A percentile compares a stretch with the other conserved stretches of the same genome.
These are phyloP conservation scores for Paecilomyces sp. DNA, from an alignment of 2,329 filamentous ascomycete genomes.

Conservation along the genomic window DNA sequence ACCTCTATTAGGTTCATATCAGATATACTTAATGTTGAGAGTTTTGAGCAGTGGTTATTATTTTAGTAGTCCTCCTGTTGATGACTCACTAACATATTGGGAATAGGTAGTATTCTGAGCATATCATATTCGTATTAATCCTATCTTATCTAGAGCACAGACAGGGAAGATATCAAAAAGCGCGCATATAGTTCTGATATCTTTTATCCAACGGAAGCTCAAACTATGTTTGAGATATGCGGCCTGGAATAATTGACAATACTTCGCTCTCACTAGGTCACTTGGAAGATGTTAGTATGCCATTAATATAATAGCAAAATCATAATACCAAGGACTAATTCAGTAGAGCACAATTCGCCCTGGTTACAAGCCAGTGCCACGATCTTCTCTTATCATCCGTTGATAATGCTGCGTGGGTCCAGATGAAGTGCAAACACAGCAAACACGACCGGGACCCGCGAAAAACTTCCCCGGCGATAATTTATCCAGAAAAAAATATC, in stretches of 20 bases:
- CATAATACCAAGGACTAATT: not conserved
- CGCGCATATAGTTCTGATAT: not conserved
- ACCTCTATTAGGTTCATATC: not conserved
- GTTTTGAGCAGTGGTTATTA: not conserved
- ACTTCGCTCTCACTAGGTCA: too few relatives aligned
- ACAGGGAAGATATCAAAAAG: too few relatives aligned
- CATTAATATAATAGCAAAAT: not conserved
- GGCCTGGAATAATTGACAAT: not conserved
- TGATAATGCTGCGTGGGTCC: slow-evolving; percentile 16
- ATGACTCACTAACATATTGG: not conserved
- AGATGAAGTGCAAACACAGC: slow-evolving; percentile 21
- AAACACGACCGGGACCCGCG: slow-evolving; percentile 12
- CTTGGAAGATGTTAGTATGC: not conserved
- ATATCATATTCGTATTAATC: not conserved
- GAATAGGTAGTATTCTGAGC: not conserved
- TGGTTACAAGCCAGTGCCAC: not conserved
- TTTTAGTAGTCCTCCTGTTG: not conserved
- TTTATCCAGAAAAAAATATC: slow-evolving; percentile 19
- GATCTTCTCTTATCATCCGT: not conserved
- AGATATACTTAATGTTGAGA: not conserved
- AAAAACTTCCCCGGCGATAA: slow-evolving; percentile 22
- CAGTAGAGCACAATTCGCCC: not conserved
- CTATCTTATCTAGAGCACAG: not conserved
- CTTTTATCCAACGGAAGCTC: not conserved
- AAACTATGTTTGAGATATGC: not conserved